Base-by-base conservation (phyloP, 169 alveolate genomes). In the Eimeria praecox region DNA sequence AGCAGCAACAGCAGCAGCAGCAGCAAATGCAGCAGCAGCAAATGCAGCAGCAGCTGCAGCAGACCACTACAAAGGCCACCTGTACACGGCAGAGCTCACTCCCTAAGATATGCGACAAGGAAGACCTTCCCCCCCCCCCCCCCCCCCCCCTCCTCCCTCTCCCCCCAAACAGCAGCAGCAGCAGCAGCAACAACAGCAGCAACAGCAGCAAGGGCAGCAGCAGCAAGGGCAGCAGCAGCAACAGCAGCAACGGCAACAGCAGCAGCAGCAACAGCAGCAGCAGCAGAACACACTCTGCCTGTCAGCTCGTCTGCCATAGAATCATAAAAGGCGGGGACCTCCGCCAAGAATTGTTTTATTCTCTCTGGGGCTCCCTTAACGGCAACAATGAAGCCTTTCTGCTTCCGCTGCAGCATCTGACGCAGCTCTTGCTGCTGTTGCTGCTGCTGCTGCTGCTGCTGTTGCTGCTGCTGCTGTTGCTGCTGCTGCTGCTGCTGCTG, bases 291-390 rank as follows among this genome's bases (percentile, higher is more conserved):
- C 87, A 77, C 87, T 38, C 87, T 35, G 46, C 87, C 59, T 35
- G 87, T 77, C 35, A 77, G 87, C 38, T 35, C 87, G 24, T 77
- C 87, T 40, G 87, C 87, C 40, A 98, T 96, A 66, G 95, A 95
- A 91, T 98, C 99, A 97, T 98, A 99, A 94, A 97, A 95, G 35
- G 96, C 96, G 6, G 99, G 99, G 12, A 98, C 97, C 73, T 98
- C 98, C 52, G 95, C 97, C 42, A 99, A 97, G 90, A 98, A 97
- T 30, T 95, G 77, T 94, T 98, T 97, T 85, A 99, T 89, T 62
- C 97, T 97, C 97, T 99, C 99, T 33, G 99, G 99, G 33, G 99
- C 99, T 27, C 99, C 99, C 96, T 99, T 99, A 62, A 99, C 97
- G 78, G 92, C 90, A 35, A 92, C 95, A 20, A 92, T 35, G 80